Conservation (phyloP, 1,284 basidiomycete species). For the Fomitopsis schrenkii region DNA sequence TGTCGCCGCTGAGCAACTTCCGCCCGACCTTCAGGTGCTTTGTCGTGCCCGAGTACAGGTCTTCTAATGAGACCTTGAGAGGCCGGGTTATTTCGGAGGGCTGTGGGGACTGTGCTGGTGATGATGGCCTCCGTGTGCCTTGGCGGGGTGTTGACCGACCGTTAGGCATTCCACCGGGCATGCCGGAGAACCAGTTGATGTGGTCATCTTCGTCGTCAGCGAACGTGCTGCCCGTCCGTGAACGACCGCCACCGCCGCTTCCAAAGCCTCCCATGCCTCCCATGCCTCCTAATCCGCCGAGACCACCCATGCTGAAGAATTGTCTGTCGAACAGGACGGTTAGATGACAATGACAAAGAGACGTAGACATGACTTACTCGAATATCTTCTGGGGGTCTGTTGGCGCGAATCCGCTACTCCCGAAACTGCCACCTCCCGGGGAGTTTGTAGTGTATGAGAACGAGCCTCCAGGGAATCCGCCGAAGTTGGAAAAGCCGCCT, state of each 20-base stretch:
- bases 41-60: conserved; percentile 85
- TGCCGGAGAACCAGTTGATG: conserved; percentile 35
- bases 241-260: conserved; percentile 28
- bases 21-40: conserved; percentile 91
- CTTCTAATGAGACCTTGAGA: conserved; percentile 84
- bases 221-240: conserved; percentile 33
- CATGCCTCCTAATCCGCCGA: conserved; percentile 41
- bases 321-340: conserved; percentile 39
- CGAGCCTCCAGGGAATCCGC: conserved; percentile 33
- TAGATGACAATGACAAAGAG: conserved; percentile 14
- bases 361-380: conserved; percentile 53
- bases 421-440: conserved; percentile 37
- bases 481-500: conserved; percentile 45
- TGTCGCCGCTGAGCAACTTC: conserved; percentile 63
- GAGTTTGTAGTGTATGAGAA: conserved; percentile 56
- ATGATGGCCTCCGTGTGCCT: conserved; percentile 14
- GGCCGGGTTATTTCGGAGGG: conserved; percentile 76
- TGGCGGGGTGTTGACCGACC: conserved; percentile 18
- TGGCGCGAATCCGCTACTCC: conserved; percentile 58
- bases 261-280: conserved; percentile 37
- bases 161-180: conserved; percentile 51
- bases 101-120: conserved; percentile 33
- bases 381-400: conserved; percentile 91
- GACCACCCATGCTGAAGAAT: conserved; percentile 54
- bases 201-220: conserved; percentile 51